Base-by-base conservation (phyloP, 1,284 basidiomycete species). In the Irpex rosettiformis region DNA sequence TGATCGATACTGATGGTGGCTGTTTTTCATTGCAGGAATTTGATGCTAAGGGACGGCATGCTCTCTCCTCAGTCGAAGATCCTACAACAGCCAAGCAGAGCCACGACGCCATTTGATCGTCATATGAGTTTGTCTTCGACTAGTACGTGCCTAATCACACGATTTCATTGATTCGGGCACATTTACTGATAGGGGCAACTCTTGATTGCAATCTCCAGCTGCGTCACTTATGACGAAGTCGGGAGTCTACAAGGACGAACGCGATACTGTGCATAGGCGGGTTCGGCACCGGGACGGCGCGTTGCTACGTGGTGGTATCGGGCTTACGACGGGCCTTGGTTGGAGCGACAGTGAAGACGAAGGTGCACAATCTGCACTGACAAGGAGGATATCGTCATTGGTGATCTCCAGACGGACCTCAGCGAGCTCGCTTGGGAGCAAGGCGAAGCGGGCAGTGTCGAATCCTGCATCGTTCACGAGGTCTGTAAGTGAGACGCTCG, bases 291-390 rank as follows among this genome's bases (percentile, higher is more conserved):
- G 88, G 3, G 89, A 93, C 67, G 89, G 89, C 0, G 73, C 72
- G 18, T 66, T 85, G 10, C 73, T 92, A 45, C 73, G 78, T 37
- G 88, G 86, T 2, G 90, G 90, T 1, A 81, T 92, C 61, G 90
- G 90, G 0, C 70, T 93, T 54, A 93, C 90, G 2, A 93, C 90
- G 3, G 90, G 90, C 0, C 74, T 93, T 16, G 90, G 90, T 0
- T 93, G 90, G 90, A 90, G 88, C 66, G 90, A 92, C 69, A 88
- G 86, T 62, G 89, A 92, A 75, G 90, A 92, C 69, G 90, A 92
- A 74, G 86, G 89, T 60, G 88, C 89, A 0, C 90, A 90, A 1
- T 89, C 87, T 0, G 80, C 84, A 3, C 79, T 91, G 11, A 89
- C 88, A 0, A 77, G 79, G 16, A 81, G 86, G 6, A 72, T 91